These are phyloP conservation scores for Hymenoscyphus salicellus DNA, from an alignment of 2,329 filamentous ascomycete species.

Conservation along the genomic window DNA sequence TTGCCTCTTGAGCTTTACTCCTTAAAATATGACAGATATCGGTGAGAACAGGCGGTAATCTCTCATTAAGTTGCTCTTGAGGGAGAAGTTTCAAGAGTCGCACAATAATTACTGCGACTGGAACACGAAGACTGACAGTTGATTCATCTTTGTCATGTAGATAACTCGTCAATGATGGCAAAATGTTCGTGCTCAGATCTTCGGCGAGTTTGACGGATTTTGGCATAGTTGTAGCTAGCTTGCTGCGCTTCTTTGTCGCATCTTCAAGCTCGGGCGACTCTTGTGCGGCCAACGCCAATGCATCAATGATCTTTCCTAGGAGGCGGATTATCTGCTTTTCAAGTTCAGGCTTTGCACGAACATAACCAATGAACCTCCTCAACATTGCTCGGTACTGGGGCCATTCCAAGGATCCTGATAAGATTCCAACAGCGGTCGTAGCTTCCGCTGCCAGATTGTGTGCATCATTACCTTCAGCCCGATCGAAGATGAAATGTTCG, in stretches of 20 bases:
- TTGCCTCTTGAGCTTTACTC: slow-evolving; percentile 81
- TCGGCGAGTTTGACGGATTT: slow-evolving; percentile 62
- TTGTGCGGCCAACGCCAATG: slow-evolving; percentile 57
- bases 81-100: slow-evolving; percentile 83
- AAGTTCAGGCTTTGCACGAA: slow-evolving; percentile 74
- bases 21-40: slow-evolving; percentile 91
- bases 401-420: slow-evolving; percentile 81
- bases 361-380: slow-evolving; percentile 77
- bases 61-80: slow-evolving; percentile 65
- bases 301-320: slow-evolving; percentile 76
- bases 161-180: slow-evolving; percentile 78
- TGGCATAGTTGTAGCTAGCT: slow-evolving; percentile 65
- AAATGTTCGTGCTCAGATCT: slow-evolving; percentile 71
- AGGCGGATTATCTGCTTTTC: slow-evolving; percentile 85
- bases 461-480: slow-evolving; percentile 69
- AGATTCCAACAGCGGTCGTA: slow-evolving; percentile 70
- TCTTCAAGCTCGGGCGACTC: slow-evolving; percentile 32
- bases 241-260: slow-evolving; percentile 37
- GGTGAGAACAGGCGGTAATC: slow-evolving; percentile 78
- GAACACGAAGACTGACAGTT: slow-evolving; percentile 87
- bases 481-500: slow-evolving; percentile 90
- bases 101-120: slow-evolving; percentile 82
- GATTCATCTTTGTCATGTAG: slow-evolving; percentile 93
- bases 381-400: slow-evolving; percentile 83
- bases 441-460: slow-evolving; percentile 85